Evolutionary conservation across 2,329 filamentous ascomycete genomes (phyloP).

Genomic region (Trichoderma sp.): DNA sequence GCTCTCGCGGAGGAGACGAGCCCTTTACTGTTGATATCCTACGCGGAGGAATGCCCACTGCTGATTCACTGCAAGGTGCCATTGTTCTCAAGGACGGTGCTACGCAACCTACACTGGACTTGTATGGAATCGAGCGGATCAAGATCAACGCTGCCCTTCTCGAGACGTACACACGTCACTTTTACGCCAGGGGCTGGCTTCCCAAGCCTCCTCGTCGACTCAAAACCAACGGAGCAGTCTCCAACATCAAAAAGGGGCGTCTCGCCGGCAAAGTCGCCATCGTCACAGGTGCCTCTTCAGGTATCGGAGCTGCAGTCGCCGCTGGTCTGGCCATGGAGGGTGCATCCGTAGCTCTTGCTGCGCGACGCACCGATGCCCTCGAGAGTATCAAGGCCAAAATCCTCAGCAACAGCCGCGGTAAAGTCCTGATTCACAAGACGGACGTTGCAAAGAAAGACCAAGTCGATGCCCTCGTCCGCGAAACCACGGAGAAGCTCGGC

Average conservation of each 20-base stretch:
- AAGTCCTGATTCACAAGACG: conserved; percentile 66
- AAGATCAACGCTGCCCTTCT: conserved; percentile 68
- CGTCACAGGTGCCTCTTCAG: conserved; percentile 75
- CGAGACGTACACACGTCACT: conserved; percentile 75
- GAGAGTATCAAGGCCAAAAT: conserved; percentile 64
- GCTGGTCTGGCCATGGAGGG: conserved; percentile 67
- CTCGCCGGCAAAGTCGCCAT: conserved; percentile 69
- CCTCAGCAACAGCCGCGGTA: conserved; percentile 51
- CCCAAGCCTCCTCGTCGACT: conserved; percentile 56
- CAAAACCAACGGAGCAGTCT: conserved; percentile 28
- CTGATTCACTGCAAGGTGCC: conserved; percentile 67
- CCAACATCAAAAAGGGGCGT: conserved; percentile 45
- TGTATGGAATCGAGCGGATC: conserved; percentile 57
- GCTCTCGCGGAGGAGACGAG: conserved; percentile 64
- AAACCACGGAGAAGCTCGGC: conserved; percentile 61
- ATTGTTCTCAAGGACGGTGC: conserved; percentile 70
- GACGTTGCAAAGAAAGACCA: conserved; percentile 68
- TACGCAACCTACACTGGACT: conserved; percentile 58
- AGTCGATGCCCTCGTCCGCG: conserved; percentile 62
- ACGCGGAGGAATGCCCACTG: conserved; percentile 74
- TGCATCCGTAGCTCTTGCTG: conserved; percentile 68
- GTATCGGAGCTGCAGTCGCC: conserved; percentile 74
- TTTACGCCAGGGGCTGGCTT: conserved; percentile 77
- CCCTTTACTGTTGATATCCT: conserved; percentile 77
- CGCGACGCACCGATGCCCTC: conserved; percentile 66